Evolutionary conservation across 2,329 filamentous ascomycete genomes (phyloP), one percentile per base, ranked within the genome.

Genomic region (Torrubiella hemipterigena): DNA sequence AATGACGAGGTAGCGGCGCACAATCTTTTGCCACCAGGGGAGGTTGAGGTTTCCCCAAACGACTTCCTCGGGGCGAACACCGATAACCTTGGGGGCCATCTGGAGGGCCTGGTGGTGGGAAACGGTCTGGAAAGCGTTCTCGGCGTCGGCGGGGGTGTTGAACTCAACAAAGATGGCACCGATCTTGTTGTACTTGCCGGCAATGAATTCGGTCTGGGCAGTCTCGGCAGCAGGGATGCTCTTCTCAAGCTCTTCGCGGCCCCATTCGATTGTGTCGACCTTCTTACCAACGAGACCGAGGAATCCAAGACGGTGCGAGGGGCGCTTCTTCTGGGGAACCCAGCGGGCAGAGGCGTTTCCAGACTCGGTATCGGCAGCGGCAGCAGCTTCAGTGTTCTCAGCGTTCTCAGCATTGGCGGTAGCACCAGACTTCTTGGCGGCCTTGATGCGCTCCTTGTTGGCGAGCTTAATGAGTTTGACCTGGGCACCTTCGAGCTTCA

Each of bases 141-240:
- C 89, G 7, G 91, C 91, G 37, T 84, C 82, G 16, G 77, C 70
- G 50, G 93, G 83, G 4, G 72, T 76, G 40, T 73, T 69, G 49
- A 94, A 98, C 49, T 96, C 87, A 40, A 98, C 82, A 46, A 98
- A 96, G n/a, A 91, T 80, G 4, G 86, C 78, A 31, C 73, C 73
- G 32, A 79, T 62, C 41, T 69, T 67, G 32, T 71, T 65, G 16
- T 67, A 77, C 39, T 83, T 69, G 29, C 81, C 75, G 10, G 66
- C 59, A 23, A 69, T 67, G 46, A 84, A 77, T 23, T 71, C 42
- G 55, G 72, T 56, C 74, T 60, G 81, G 9, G 74, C 65, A 29
- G 68, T 63, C 35, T 81, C 70, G 20, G 81, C 71, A 45, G 81
- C 67, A 2, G 78, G 75, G 33, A 75, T 76, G 60, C 50, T 71